Base-by-base conservation (phyloP, 352 stramenopile genomes). In the Chrysophaeum taylorii region DNA sequence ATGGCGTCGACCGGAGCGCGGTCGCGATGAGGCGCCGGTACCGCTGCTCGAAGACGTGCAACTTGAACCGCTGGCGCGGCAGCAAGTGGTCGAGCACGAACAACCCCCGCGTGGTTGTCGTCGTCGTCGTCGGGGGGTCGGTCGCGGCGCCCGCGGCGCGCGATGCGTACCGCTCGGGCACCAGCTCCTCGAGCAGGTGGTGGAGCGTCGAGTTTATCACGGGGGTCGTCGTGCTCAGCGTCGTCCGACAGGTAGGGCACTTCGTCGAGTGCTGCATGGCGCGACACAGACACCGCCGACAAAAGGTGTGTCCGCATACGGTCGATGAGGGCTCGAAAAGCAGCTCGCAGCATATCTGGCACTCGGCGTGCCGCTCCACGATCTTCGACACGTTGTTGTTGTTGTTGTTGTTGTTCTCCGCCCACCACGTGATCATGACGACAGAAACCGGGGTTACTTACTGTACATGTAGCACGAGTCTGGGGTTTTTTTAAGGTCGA, bases 31-130 rank as follows among this genome's bases (percentile, higher is more conserved):
- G 52, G 25, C 9, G 25, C 33, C 52, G 52, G 23, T 63, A 63
- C 12, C 52, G 52, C 29, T 25, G 52, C 52, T 63, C 52, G 29
- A 63, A 63, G 52, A 63, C 33, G 52, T 63, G 52, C 27, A 63
- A 21, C 52, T 35, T 15, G 27, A 63, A 21, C 7, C 25, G 14
- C 33, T 63, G 52, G 9, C 27, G 7, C 29, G 52, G 52, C 25
- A 63, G 52, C 5, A 63, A 4, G 52, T 35, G 25, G 52, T 63
- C 25, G 25, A 63, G 52, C 25, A 41, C 27, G 33, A 63, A 63
- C 9, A 63, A 15, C 9, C 52, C 52, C 9, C 36, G n/a, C n/a
- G n/a, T n/a, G n/a, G n/a, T n/a, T n/a, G n/a, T n/a, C n/a, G n/a
- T n/a, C n/a, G n/a, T n/a, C n/a, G 52, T 2, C 27, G 4, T 39